A percentile compares a stretch with the other conserved stretches of the same genome.
Conservation (phyloP, 2,329 filamentous ascomycete genomes). For the Botryotinia globosa region DNA sequence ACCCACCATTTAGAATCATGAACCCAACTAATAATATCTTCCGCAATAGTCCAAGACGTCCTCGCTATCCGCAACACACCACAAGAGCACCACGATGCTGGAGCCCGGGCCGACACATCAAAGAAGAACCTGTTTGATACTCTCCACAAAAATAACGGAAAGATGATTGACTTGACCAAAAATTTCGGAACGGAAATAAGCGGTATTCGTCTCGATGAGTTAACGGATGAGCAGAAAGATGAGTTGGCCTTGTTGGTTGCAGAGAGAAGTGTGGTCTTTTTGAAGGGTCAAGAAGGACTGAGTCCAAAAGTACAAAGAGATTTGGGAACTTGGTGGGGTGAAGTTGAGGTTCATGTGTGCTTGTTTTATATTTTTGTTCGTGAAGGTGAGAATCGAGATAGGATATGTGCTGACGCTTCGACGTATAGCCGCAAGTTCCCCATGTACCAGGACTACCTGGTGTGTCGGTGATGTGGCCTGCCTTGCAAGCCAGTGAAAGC, state of each 20-base stretch:
- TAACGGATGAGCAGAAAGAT: slow-evolving; percentile 43
- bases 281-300: slow-evolving; percentile 43
- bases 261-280: slow-evolving; percentile 43
- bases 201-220: slow-evolving; percentile 42
- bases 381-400: background rate
- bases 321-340: slow-evolving; percentile 62
- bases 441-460: slow-evolving; percentile 66
- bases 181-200: slow-evolving; percentile 45
- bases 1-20: background rate
- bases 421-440: slow-evolving; percentile 61
- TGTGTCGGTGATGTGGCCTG: slow-evolving; percentile 68
- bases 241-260: slow-evolving; percentile 45
- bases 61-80: slow-evolving; percentile 61
- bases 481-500: slow-evolving; percentile 58
- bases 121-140: slow-evolving; percentile 60
- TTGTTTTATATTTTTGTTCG: background rate
- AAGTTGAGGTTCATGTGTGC: slow-evolving; percentile 65
- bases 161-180: slow-evolving; percentile 52
- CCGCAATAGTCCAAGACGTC: slow-evolving; percentile 54
- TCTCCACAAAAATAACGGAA: slow-evolving; percentile 45
- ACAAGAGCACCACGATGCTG: slow-evolving; percentile 57
- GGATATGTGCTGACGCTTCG: slow-evolving; percentile 5
- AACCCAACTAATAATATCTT: background rate
- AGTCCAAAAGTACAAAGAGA: slow-evolving; percentile 60
- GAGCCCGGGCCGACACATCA: slow-evolving; percentile 61